Evolutionary conservation across 768 basidiomycete genomes (phyloP), one percentile per base, ranked within the genome.

Genomic region (Boletus sp.): DNA sequence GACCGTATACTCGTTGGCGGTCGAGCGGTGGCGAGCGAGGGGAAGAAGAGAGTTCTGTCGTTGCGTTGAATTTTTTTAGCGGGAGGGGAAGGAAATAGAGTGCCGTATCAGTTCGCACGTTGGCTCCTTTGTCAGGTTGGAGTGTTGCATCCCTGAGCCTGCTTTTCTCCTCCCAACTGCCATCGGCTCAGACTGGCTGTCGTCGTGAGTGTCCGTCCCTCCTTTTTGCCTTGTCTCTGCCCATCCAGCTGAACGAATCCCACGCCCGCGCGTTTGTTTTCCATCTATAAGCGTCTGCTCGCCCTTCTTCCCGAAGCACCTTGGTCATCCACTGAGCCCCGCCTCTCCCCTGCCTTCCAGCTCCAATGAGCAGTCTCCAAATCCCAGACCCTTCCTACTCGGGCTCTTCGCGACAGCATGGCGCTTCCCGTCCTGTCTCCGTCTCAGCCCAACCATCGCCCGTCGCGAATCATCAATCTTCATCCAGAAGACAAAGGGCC

Each of bases 401-500:
- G 19, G 76, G 77, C 37, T 75, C 78, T 27, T 81, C 82, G 41
- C 74, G 79, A 34, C 73, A 75, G 30, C 63, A 74, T 15, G 66
- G 67, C 11, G 38, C 68, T 8, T 69, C 75, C 8, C 73, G 85
- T n/a, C 82, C 85, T 1, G 79, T 78, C n/a, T 86, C 85, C 11
- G 83, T 82, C 34, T 72, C 77, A 7, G 79, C 77, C 4, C 78
- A 83, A 32, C 75, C 83, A 23, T 73, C 77, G n/a, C 73, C 82
- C 2, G 73, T 72, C 7, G 60, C 78, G 4, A 64, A 75, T 11
- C 57, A 76, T 38, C 68, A 77, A 19, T 70, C 76, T 1, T 63
- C 77, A 0, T 69, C 77, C 42, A 78, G 82, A 38, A 83, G 81
- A 62, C 82, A 87, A 66, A 81, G 88, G 47, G 87, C 88, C 7